Evolutionary conservation across 176 grass and related monocot species (phyloP).

Genomic region (Ananas comosus): DNA sequence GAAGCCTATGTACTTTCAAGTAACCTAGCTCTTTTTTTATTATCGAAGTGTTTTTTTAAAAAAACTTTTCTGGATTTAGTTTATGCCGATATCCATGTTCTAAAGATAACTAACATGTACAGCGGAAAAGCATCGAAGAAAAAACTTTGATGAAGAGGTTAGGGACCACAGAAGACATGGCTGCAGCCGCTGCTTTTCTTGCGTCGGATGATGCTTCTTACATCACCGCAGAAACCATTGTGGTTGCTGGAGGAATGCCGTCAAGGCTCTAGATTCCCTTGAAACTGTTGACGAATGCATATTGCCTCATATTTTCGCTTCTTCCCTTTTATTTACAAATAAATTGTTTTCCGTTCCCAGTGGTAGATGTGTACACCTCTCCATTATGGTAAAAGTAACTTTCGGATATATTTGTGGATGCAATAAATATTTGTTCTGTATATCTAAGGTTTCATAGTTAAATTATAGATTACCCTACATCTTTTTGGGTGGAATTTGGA

Average conservation of each 20-base stretch:
- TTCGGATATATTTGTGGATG: too few relatives aligned
- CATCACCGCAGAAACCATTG: constrained; percentile 86
- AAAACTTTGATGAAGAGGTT: constrained; percentile 62
- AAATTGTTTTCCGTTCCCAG: neutral
- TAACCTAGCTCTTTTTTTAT: too few relatives aligned
- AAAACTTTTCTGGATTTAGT: too few relatives aligned
- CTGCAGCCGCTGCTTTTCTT: constrained; percentile 52
- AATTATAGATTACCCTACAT: too few relatives aligned
- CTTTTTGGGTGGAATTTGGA: too few relatives aligned
- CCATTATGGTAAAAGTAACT: too few relatives aligned
- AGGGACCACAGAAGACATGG: constrained; percentile 79
- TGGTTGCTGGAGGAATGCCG: constrained; percentile 67
- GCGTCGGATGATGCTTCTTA: constrained; percentile 80
- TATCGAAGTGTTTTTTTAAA: too few relatives aligned
- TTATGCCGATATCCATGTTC: neutral
- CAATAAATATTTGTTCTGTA: too few relatives aligned
- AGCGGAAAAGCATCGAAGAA: constrained; percentile 53
- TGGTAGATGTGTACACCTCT: too few relatives aligned
- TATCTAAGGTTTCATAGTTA: too few relatives aligned
- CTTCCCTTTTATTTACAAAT: neutral
- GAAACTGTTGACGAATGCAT: neutral
- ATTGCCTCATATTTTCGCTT: neutral
- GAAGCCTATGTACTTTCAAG: too few relatives aligned
- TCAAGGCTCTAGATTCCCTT: constrained; percentile 47
- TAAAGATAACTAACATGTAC: constrained; percentile 3